A percentile compares a stretch with the other conserved stretches of the same genome.
These are phyloP conservation scores for Cucumis hystrix DNA, from an alignment of 306 rosid species.

Conservation along the genomic window DNA sequence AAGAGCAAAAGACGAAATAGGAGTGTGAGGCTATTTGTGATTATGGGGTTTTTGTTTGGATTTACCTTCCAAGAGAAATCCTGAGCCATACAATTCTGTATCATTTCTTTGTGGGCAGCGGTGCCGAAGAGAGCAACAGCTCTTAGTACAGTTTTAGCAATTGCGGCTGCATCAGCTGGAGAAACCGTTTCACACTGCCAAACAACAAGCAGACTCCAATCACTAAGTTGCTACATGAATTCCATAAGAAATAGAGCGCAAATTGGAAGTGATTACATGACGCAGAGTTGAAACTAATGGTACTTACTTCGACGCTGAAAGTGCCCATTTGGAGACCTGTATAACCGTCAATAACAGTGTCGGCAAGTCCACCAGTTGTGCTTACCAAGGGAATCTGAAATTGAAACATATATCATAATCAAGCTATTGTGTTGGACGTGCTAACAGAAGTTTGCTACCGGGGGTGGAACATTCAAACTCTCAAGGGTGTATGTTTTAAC, in stretches of 20 bases:
- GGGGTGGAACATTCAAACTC: no score
- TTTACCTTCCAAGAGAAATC: constrained; percentile 43
- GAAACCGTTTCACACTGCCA: constrained; percentile 27
- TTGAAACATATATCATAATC: background rate
- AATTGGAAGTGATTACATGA: background rate
- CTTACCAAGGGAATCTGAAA: constrained; percentile 28
- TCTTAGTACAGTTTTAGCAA: constrained; percentile 19
- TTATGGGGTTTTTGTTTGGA: background rate
- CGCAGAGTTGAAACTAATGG: background rate
- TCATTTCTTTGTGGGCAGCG: constrained; percentile 22
- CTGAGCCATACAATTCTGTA: constrained; percentile 36
- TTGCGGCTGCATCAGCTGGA: constrained; percentile 26
- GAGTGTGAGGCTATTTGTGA: background rate
- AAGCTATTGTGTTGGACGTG: background rate
- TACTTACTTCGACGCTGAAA: constrained; percentile 27
- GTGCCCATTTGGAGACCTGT: constrained; percentile 35
- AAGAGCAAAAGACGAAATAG: background rate
- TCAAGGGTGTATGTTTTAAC: background rate
- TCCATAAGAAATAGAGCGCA: background rate
- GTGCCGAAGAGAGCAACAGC: constrained; percentile 21
- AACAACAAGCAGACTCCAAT: background rate
- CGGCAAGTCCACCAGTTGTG: constrained; percentile 45
- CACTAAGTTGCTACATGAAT: background rate
- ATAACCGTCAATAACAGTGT: constrained; percentile 36
- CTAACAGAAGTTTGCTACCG: background rate